Evolutionary conservation across 2,329 filamentous ascomycete genomes (phyloP), one percentile per base, ranked within the genome.

Genomic region (Calonectria honghensis): DNA sequence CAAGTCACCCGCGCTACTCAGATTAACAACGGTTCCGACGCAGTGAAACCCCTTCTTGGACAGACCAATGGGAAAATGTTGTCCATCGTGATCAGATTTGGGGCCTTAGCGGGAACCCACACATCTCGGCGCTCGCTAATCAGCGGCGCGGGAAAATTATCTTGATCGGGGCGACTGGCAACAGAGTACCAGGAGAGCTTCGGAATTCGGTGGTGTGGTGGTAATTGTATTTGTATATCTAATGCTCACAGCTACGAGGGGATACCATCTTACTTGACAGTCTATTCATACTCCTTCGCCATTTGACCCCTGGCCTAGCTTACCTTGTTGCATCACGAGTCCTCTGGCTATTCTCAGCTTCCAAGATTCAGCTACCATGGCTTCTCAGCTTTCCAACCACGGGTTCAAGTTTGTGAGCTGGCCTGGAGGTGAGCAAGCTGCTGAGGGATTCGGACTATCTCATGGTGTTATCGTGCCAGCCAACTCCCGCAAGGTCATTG

Each of bases 351-450:
- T 54, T 54, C 6, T 20, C 16, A 3, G 16, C 29, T 11, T 11
- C 13, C 6, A 9, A 29, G 14, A 10, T 4, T 18, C 35, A 1
- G 14, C n/a, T 37, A 71, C 57, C 59, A 11, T 59, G 3, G 20
- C 29, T 10, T 71, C 69, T 2, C 52, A 24, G 2, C 69, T 71
- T 20, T 45, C 61, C 32, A 37, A 57, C 6, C 67, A 65, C 18
- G 72, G 72, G 3, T 64, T 70, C 48, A 35, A 57, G 27, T 73
- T 70, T n/a, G 52, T 41, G 35, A 73, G 69, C 51, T 73, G 72
- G 72, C 57, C 67, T 18, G 72, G 72, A 29, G 67, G 72, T 2
- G 72, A 73, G 16, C 50, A 32, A n/a, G 48, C 67, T n/a, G 72
- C 72, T 4, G 67, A 73, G 18, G 35, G 45, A 4, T 73, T 73